Conservation (phyloP, 2,329 filamentous ascomycete genomes). For the Colletotrichum sublineola region DNA sequence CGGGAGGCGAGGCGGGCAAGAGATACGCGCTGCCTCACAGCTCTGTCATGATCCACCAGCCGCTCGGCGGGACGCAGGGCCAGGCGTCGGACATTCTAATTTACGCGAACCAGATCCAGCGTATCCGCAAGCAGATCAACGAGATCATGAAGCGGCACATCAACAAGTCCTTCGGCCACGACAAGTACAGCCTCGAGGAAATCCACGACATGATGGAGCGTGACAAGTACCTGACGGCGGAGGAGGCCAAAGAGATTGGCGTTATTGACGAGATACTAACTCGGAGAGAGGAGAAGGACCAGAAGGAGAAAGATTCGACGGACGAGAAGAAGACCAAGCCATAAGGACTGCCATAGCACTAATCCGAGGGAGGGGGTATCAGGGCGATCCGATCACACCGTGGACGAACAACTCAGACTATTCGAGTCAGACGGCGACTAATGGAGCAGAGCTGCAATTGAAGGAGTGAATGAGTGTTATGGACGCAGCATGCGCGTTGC, state of each 20-base stretch:
- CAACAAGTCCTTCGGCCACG: slow-evolving; percentile 79
- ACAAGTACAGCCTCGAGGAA: slow-evolving; percentile 83
- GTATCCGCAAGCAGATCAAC: slow-evolving; percentile 87
- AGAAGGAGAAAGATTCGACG: slow-evolving; percentile 38
- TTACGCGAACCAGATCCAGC: slow-evolving; percentile 95
- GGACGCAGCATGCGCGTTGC: slow-evolving; percentile 28
- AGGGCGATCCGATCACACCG: not conserved
- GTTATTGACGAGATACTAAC: slow-evolving; percentile 92
- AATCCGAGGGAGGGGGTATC: not conserved
- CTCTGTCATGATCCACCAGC: slow-evolving; percentile 97
- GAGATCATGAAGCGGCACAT: slow-evolving; percentile 90
- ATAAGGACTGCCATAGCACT: not conserved
- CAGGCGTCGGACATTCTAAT: slow-evolving; percentile 89
- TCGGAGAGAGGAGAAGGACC: slow-evolving; percentile 63
- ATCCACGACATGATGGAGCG: slow-evolving; percentile 97
- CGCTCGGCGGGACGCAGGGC: slow-evolving; percentile 78
- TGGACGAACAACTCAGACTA: not conserved
- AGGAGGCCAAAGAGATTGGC: slow-evolving; percentile 89
- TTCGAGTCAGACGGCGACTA: not conserved
- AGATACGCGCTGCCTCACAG: slow-evolving; percentile 92
- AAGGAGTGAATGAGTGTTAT: not conserved
- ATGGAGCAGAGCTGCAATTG: not conserved
- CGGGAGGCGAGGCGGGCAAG: slow-evolving; percentile 87
- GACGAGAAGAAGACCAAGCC: slow-evolving; percentile 42
- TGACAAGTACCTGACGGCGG: slow-evolving; percentile 91